Base-by-base conservation (phyloP, 1,284 basidiomycete genomes). In the Termitomyces sp. region DNA sequence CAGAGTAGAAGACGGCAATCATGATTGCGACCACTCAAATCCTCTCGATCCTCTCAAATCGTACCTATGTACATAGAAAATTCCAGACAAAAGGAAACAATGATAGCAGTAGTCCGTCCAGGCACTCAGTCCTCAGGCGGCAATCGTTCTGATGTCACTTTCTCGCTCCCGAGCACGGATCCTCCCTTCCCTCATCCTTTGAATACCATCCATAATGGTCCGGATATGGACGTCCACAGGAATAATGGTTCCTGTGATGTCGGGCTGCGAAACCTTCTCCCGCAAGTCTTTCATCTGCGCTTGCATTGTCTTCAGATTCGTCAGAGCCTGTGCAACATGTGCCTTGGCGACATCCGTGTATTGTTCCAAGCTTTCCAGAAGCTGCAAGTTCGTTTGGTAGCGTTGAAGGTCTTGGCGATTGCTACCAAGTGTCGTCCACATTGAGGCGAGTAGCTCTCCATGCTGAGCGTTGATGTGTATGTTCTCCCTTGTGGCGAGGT, bases 251-350 rank as follows among this genome's bases (percentile, higher is more conserved):
- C 74, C 76, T 17, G 70, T 59, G 21, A 78, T 59, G 48, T 71
- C 70, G 39, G 76, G 74, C 24, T 68, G 69, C 0, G 74, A 66
- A 7, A 74, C 73, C 26, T 73, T 66, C 54, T 71, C 69, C 40
- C 74, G 58, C 42, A 78, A 56, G 12, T 75, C 75, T 62, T 77
- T 74, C 72, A 77, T 72, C 45, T 77, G 74, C 53, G 69, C 71
- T 39, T 67, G 67, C 69, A 77, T 68, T 15, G 61, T 64, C 60
- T 71, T 66, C 45, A 77, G 62, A 40, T 70, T 70, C 44, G 73
- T 54, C 53, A 75, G 62, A 24, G 75, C 71, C 5, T 70, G 71
- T 13, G 67, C 65, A 39, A 78, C 72, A 52, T 76, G 74, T 30
- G 71, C 69, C 40, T 66, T 64, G 36, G 76, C 76, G 31, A 69